phyloP scores from a whole-genome alignment of 2,329 filamentous ascomycete species.

The Fusarium chlamydosporum region DNA sequence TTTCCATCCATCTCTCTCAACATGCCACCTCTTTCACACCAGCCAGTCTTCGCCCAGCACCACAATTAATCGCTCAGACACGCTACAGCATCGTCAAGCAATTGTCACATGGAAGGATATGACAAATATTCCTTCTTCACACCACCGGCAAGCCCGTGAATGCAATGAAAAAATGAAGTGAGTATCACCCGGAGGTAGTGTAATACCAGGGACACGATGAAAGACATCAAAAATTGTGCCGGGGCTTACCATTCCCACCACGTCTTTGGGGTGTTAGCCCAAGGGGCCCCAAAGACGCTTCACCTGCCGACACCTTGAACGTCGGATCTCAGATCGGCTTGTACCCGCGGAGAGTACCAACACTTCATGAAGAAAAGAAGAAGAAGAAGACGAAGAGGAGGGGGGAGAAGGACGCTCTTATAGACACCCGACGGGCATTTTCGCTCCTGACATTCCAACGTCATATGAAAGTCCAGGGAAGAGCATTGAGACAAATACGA shows the following conservation, averaged over 20 bases:
- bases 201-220: slow-evolving; percentile 8
- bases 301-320: slow-evolving; percentile 2
- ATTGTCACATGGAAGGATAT: neutral
- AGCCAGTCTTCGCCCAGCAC: neutral
- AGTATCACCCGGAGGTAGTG: slow-evolving; percentile 11
- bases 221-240: slow-evolving; percentile 6
- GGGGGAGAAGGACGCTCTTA: neutral
- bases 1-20: neutral
- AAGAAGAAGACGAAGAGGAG: neutral
- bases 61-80: neutral
- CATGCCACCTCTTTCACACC: neutral
- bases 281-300: neutral
- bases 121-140: slow-evolving; percentile 7
- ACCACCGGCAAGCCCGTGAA: slow-evolving; percentile 13
- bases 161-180: slow-evolving; percentile 12
- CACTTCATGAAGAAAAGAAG: neutral
- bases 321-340: neutral
- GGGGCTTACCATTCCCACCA: neutral
- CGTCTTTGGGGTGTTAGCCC: slow-evolving; percentile 1
- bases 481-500: neutral
- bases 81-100: neutral
- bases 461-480: too few relatives aligned
- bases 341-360: neutral
- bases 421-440: neutral
- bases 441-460: neutral